Evolutionary conservation across 805 yeast species (phyloP), one percentile per base, ranked within the genome.

Genomic region (Cyberlindnera bimundalis): DNA sequence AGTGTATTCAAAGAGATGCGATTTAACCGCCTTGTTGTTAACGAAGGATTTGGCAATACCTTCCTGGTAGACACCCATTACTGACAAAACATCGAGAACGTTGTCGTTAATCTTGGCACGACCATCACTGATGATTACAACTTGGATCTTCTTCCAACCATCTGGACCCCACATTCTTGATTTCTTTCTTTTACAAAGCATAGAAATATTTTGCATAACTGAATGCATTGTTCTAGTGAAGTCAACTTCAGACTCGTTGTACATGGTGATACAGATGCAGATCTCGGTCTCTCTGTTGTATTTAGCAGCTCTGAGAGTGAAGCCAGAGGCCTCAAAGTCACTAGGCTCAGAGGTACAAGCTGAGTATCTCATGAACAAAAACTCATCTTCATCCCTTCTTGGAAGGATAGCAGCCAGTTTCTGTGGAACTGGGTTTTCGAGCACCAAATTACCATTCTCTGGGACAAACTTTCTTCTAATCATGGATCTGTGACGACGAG

Each of bases 61-160:
- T 48, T 91, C 98, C 62, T 93, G 99, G 62, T 88, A 93, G 35
- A 93, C 86, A 53, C 99, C 99, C 66, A 95, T 80, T 0, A 97
- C 96, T 1, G 96, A 89, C 44, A 93, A 70, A 33, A 86, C 76
- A 62, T 91, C 96, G 33, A 93, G 66, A 2, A 90, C 91, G 14
- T 95, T 84, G 18, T 85, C 85, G 53, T 79, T 74, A 34, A 93
- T 82, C 57, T 91, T 91, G 43, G 84, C 78, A 65, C 99, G 80
- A 54, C 99, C 99, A 66, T 93, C 99, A 35, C 96, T 79, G 17
- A 93, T 85, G 53, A 93, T 82, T 41, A 86, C 71, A 12, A 93
- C 96, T 39, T 91, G 96, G 16, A 93, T 82, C 64, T 91, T 93
- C 59, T 93, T 89, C 99, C 99, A 93, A 19, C 96, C 84, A 45